Evolutionary conservation across 306 rosid species (phyloP).

Genomic region (Vicia villosa): DNA sequence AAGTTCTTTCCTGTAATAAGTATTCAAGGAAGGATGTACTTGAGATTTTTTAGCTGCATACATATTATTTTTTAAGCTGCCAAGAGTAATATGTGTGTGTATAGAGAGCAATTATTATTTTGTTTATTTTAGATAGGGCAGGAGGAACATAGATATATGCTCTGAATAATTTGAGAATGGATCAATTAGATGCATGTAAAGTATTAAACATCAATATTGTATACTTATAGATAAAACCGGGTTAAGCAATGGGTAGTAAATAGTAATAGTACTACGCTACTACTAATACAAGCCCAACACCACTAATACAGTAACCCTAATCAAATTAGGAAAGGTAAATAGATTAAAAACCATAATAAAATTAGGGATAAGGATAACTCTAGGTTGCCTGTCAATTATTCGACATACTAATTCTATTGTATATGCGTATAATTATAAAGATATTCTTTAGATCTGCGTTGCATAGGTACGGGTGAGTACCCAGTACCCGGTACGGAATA

Average conservation of each 20-base stretch:
- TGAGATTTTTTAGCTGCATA: conserved; percentile 27
- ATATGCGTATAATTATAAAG: conserved; percentile 2
- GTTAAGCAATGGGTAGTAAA: neutral
- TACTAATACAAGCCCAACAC: neutral
- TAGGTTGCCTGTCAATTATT: neutral
- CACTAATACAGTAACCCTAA: neutral
- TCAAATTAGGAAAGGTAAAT: neutral
- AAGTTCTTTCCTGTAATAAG: conserved; percentile 30
- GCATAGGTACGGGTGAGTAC: too few species aligned
- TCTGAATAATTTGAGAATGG: neutral
- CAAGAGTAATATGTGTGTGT: neutral
- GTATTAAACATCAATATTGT: neutral
- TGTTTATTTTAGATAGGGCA: neutral
- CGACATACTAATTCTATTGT: neutral
- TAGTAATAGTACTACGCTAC: neutral
- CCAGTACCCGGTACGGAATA: too few species aligned
- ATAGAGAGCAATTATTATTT: conserved; percentile 11
- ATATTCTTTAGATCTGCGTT: neutral
- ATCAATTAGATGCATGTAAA: neutral
- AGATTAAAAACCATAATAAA: conserved; percentile 17
- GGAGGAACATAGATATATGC: conserved; percentile 1
- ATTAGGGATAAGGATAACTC: neutral
- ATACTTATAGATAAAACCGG: neutral
- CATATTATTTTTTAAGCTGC: neutral
- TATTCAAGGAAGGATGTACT: conserved; percentile 24